Conservation (phyloP, 2,329 filamentous ascomycete genomes). For the Colletotrichum aenigma region DNA sequence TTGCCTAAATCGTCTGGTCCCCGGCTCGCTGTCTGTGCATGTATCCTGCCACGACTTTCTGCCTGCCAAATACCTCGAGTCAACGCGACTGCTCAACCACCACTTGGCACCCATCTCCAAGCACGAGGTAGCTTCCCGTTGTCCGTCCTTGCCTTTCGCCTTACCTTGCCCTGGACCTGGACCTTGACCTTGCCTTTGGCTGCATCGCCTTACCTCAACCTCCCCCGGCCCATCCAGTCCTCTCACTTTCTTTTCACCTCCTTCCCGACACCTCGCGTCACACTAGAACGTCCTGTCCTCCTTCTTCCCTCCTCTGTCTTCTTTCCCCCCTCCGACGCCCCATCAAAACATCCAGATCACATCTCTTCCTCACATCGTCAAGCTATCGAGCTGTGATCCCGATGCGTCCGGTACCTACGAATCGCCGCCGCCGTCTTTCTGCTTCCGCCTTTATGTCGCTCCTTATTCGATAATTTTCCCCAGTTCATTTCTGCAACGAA, state of each 20-base stretch:
- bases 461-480: slow-evolving; percentile 21
- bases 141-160: background rate
- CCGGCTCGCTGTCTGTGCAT: background rate
- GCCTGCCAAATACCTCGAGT: background rate
- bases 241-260: slow-evolving; percentile 1
- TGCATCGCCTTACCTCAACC: background rate
- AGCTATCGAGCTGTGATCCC: slow-evolving; percentile 7
- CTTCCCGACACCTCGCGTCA: slow-evolving; percentile 5
- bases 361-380: background rate
- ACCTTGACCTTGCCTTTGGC: background rate
- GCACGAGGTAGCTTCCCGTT: background rate
- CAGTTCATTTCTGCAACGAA: slow-evolving; percentile 12
- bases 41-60: background rate
- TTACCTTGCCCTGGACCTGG: background rate
- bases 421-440: background rate
- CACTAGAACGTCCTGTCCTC: background rate
- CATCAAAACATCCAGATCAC: background rate
- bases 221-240: background rate
- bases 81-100: background rate
- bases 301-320: background rate
- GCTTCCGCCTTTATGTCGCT: slow-evolving; percentile 22
- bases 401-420: slow-evolving; percentile 20
- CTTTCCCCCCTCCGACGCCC: background rate
- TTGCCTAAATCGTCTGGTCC: background rate
- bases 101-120: background rate